Evolutionary conservation across 2,329 filamentous ascomycete species (phyloP).

Genomic region (Massarina eburnea): DNA sequence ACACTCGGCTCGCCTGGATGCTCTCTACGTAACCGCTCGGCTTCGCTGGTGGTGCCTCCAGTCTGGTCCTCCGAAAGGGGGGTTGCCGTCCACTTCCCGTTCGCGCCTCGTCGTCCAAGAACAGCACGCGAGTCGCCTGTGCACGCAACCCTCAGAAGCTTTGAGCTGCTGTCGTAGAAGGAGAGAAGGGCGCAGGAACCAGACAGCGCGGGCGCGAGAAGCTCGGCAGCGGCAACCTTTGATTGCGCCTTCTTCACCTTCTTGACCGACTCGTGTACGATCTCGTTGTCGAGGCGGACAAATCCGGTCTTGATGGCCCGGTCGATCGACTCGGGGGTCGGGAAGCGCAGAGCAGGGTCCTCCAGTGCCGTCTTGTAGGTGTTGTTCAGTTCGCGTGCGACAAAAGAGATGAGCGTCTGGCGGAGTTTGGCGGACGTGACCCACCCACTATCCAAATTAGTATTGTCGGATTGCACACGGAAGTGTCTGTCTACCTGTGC

Average conservation of each 20-base stretch:
- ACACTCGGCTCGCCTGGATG: slow-evolving; percentile 90
- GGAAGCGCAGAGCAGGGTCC: slow-evolving; percentile 60
- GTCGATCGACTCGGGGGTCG: slow-evolving; percentile 80
- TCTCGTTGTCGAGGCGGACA: slow-evolving; percentile 85
- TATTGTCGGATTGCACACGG: not conserved
- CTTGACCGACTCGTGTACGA: slow-evolving; percentile 88
- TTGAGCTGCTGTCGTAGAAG: slow-evolving; percentile 88
- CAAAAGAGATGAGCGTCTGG: slow-evolving; percentile 87
- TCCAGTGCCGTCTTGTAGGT: slow-evolving; percentile 78
- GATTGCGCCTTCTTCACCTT: slow-evolving; percentile 88
- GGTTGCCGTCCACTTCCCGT: slow-evolving; percentile 90
- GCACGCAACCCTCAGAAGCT: slow-evolving; percentile 88
- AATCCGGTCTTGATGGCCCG: slow-evolving; percentile 92
- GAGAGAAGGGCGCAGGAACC: slow-evolving; percentile 96
- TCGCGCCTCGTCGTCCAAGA: slow-evolving; percentile 73
- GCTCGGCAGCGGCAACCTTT: slow-evolving; percentile 86
- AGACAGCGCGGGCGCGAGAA: slow-evolving; percentile 88
- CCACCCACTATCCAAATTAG: slow-evolving; percentile 71
- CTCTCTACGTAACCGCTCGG: slow-evolving; percentile 75
- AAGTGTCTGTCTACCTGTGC: slow-evolving; percentile 68
- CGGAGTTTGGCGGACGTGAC: slow-evolving; percentile 95
- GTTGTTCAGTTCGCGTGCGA: slow-evolving; percentile 86
- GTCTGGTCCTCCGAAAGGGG: slow-evolving; percentile 92
- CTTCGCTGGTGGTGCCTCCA: slow-evolving; percentile 83
- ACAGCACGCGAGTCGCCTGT: slow-evolving; percentile 97